A percentile compares a stretch with the other conserved stretches of the same genome.
Conservation (phyloP, 768 basidiomycete species). For the Cyclocybe cylindracea region DNA sequence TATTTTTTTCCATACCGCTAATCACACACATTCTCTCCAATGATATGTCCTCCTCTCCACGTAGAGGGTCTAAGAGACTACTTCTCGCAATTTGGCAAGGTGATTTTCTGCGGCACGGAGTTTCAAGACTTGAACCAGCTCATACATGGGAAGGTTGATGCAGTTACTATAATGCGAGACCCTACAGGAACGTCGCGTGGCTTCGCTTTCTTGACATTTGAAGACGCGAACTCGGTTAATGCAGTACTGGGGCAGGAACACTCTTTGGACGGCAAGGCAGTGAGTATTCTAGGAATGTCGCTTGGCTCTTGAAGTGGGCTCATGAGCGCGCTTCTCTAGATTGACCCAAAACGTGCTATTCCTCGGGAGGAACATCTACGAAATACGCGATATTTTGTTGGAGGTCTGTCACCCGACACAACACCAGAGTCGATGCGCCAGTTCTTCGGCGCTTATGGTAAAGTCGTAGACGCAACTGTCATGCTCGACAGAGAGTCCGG, state of each 20-base stretch:
- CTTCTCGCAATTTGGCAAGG: slow-evolving; percentile 80
- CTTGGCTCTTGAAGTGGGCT: background rate
- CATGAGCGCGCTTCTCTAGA: slow-evolving; percentile 40
- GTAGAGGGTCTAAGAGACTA: slow-evolving; percentile 67
- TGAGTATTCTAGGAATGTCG: slow-evolving; percentile 26
- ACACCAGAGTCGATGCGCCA: slow-evolving; percentile 70
- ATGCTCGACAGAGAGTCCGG: slow-evolving; percentile 82
- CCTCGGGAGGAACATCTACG: slow-evolving; percentile 78
- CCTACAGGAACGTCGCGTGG: slow-evolving; percentile 73
- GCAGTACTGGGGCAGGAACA: slow-evolving; percentile 70
- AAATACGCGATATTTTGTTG: slow-evolving; percentile 82
- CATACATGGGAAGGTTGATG: slow-evolving; percentile 57
- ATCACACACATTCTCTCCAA: slow-evolving; percentile 27
- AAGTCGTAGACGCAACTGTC: slow-evolving; percentile 80
- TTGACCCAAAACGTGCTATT: slow-evolving; percentile 87
- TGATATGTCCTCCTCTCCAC: slow-evolving; percentile 22
- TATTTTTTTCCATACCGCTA: slow-evolving; percentile 35
- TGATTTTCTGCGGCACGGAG: slow-evolving; percentile 23
- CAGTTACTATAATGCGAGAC: slow-evolving; percentile 87
- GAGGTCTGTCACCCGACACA: slow-evolving; percentile 67
- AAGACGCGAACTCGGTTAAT: slow-evolving; percentile 62
- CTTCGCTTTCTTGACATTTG: slow-evolving; percentile 85
- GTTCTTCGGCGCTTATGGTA: slow-evolving; percentile 75
- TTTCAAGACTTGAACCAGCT: slow-evolving; percentile 3
- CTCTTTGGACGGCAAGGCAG: slow-evolving; percentile 76